Evolutionary conservation across 1,284 basidiomycete species (phyloP), one percentile per base, ranked within the genome.

Genomic region (Lentinus polychrous): DNA sequence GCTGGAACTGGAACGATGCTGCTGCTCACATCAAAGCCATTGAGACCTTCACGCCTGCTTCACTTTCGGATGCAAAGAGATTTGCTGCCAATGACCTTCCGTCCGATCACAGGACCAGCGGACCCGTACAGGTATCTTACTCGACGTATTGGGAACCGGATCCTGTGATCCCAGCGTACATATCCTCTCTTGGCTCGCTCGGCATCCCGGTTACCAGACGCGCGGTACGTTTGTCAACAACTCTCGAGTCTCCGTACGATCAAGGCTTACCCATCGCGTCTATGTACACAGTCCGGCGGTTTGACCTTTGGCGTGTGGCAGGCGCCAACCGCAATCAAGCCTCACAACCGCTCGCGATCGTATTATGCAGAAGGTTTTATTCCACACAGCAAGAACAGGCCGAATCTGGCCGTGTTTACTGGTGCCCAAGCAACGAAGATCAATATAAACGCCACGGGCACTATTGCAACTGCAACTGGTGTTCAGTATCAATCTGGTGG

Each of bases 1-100:
- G 59, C 0, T 62, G 56, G 60, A 60, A 58, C 50, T 62, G 60
- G 60, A 17, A 38, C 7, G 7, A 12, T 8, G 37, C 20, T 8
- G 37, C 14, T 38, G 37, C 37, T 38, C 37, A 38, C 15, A 38
- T 38, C 37, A 38, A 38, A 18, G 15, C 37, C 20, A 18, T 38
- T 7, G 31, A 54, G 12, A 33, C 49, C 32, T 50, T 55, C 32
- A 41, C 54, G 38, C 55, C 52, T 39, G 53, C 56, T 35, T 22
- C 55, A 15, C 40, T 50, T 37, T 48, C 50, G 10, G 40, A 38
- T 2, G 52, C 54, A 47, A 27, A 48, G 52, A 51, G 23, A 32
- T 52, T 49, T 47, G 12, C 1, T 34, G 37, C 37, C 8, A 17
- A 8, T 7, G 37, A 43, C 12, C 37, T n/a, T 38, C 35, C n/a